Evolutionary conservation across 139 green algal species (phyloP), one percentile per base, ranked within the genome.

Genomic region (Yamagishiella unicocca): DNA sequence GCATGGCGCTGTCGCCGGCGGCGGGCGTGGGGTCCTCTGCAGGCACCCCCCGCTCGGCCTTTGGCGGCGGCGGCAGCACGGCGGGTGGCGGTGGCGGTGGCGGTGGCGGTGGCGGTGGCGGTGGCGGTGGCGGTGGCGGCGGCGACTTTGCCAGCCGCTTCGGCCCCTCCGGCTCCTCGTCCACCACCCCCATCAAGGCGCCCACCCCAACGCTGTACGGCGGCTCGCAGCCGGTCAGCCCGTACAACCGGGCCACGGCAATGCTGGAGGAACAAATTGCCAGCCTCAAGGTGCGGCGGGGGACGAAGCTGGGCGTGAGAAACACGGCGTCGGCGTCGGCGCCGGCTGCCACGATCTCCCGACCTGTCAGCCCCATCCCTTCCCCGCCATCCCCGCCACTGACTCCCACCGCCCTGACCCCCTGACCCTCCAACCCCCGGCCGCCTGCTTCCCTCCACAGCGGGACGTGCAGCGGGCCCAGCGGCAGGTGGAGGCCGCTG

Each of bases 201-300:
- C 6, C 40, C n/a, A 79, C 9, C 12, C 71, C 43, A 2, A 22
- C 40, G 42, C 6, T 19, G 67, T 2, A 27, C 35, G 67, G 35
- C 35, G 67, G 7, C 6, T 78, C 12, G 37, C 37, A 21, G 68
- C 4, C 35, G 68, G 8, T 31, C 50, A 24, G 55, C 21, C 21
- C 55, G 21, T 25, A n/a, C 33, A 6, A 4, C 33, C 67, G 19
- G 38, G 33, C 31, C 35, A 78, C 22, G 43, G 43, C 27, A 29
- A 17, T 35, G 42, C 76, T 72, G 53, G 78, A 74, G 38, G 58
- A 61, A 37, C 78, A 83, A 37, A 22, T 84, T 4, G 78, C 78
- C 33, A 24, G 33, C 58, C 76, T 83, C 35, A 83, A 83, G 76
- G 76, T 83, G 70, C 4, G 40, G 67, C 67, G 17, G 50, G n/a